phyloP scores from a whole-genome alignment of 73 alveolate species.

The Halteria grandinella region DNA sequence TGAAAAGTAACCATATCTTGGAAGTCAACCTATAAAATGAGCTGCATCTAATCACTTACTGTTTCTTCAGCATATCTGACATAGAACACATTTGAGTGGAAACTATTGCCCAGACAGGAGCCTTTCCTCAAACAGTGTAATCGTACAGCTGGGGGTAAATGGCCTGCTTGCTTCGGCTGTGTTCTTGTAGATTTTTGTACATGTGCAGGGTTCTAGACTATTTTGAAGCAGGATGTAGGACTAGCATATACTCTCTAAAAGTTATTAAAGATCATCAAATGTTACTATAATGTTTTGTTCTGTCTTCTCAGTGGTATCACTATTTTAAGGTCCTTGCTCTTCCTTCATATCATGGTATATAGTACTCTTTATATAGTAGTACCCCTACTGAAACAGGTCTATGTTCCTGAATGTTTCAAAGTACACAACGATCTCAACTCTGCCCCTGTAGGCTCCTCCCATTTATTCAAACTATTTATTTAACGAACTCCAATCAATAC shows the following conservation, averaged over 20 bases:
- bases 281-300: no score
- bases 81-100: neutral
- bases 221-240: conserved; percentile 27
- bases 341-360: conserved; percentile 63
- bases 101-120: neutral
- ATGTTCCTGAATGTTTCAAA: conserved; percentile 79
- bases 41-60: neutral
- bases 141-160: neutral
- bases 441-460: no score
- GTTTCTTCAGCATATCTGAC: conserved; percentile 52
- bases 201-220: neutral
- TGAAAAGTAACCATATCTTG: conserved; percentile 34
- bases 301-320: neutral
- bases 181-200: neutral
- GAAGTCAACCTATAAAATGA: conserved; percentile 22
- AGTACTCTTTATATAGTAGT: conserved; percentile 61
- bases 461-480: no score
- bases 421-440: conserved; percentile 68
- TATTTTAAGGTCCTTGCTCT: neutral
- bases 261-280: no score
- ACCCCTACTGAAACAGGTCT: conserved; percentile 82
- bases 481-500: no score
- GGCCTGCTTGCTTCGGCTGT: neutral
- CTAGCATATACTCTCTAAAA: conserved; percentile 40
- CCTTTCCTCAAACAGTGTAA: neutral